phyloP scores from a whole-genome alignment of 2,329 filamentous ascomycete genomes.

The Phoma sp. region DNA sequence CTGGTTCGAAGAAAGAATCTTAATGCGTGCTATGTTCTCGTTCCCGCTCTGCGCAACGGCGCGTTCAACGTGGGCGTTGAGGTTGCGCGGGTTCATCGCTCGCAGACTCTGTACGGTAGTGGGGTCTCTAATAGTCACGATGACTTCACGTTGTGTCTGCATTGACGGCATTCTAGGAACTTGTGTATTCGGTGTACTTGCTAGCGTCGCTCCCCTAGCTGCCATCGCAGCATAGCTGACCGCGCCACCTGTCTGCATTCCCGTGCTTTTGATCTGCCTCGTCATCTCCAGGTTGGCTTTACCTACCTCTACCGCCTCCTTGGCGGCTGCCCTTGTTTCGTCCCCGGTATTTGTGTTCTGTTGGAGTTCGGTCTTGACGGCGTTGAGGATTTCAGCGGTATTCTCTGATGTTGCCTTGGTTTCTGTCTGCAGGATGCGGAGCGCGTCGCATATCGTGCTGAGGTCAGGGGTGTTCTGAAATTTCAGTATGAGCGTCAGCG shows the following conservation, averaged over 20 bases:
- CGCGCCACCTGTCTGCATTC: background rate
- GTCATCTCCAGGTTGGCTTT: background rate
- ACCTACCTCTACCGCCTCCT: background rate
- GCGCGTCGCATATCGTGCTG: too few relatives aligned
- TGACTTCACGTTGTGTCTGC: constrained; percentile 24
- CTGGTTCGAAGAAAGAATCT: constrained; percentile 28
- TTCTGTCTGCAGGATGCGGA: too few relatives aligned
- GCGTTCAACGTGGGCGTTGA: constrained; percentile 24
- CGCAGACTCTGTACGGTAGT: constrained; percentile 23
- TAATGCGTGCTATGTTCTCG: constrained; percentile 24
- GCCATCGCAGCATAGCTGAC: background rate
- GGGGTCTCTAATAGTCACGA: constrained; percentile 24
- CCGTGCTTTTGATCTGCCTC: background rate
- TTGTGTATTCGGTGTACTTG: constrained; percentile 28
- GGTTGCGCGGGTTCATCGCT: constrained; percentile 20
- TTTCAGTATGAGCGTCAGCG: too few relatives aligned
- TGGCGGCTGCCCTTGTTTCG: background rate
- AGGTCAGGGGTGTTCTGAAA: too few relatives aligned
- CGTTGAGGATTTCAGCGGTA: too few relatives aligned
- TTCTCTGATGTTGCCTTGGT: too few relatives aligned
- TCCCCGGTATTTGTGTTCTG: background rate
- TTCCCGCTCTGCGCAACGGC: constrained; percentile 26
- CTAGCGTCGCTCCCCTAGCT: background rate
- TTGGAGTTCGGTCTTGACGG: background rate
- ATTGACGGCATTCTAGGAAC: constrained; percentile 17